phyloP scores from a whole-genome alignment of 176 grass and related monocot genomes.

The Cenchrus americanus region DNA sequence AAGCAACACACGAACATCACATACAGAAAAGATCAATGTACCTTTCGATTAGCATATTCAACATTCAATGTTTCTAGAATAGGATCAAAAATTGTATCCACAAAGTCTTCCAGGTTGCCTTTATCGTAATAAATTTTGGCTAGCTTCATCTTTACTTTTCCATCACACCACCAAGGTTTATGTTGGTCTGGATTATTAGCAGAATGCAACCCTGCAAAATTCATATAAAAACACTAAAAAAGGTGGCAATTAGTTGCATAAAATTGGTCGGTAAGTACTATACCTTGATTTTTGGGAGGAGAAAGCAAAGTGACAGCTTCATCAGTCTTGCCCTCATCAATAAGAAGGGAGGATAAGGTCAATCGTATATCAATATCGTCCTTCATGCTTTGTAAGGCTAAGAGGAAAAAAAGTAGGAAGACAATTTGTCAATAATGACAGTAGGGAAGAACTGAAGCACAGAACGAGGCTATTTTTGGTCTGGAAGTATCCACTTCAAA shows the following conservation, averaged over 20 bases:
- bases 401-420: constrained; percentile 6
- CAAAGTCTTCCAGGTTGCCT: constrained; percentile 71
- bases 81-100: constrained; percentile 76
- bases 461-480: not conserved
- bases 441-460: constrained; percentile 11
- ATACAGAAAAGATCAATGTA: constrained; percentile 30
- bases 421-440: constrained; percentile 35
- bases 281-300: constrained; percentile 59
- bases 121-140: constrained; percentile 72
- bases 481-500: no score
- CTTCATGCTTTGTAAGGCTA: constrained; percentile 75
- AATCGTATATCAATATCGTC: constrained; percentile 65
- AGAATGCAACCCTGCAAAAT: constrained; percentile 43
- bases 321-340: constrained; percentile 65
- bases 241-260: not conserved
- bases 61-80: constrained; percentile 78
- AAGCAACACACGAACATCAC: constrained; percentile 8
- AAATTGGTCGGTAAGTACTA: constrained; percentile 15
- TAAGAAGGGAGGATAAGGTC: constrained; percentile 70
- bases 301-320: constrained; percentile 82
- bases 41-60: constrained; percentile 84
- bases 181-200: constrained; percentile 37
- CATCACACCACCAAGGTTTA: constrained; percentile 87
- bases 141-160: constrained; percentile 86
- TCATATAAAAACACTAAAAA: constrained; percentile 17